These are phyloP conservation scores for Cucurbitaria berberidis DNA, from an alignment of 2,329 filamentous ascomycete species.

Conservation along the genomic window DNA sequence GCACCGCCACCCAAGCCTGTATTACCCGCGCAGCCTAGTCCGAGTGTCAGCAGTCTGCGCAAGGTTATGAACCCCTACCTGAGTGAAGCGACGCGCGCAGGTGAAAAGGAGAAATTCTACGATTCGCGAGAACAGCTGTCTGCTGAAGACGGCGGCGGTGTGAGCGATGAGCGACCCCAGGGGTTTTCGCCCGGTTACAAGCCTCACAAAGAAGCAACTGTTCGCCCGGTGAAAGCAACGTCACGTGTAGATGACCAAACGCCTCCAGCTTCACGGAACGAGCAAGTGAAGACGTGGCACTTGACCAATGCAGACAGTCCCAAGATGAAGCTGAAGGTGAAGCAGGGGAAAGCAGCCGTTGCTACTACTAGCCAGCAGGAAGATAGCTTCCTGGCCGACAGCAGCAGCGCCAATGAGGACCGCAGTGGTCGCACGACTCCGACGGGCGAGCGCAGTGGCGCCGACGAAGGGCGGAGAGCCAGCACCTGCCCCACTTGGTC, in stretches of 20 bases:
- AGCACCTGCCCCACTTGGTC: constrained; percentile 39
- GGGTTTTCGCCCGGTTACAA: constrained; percentile 80
- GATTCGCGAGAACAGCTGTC: constrained; percentile 38
- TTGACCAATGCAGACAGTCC: constrained; percentile 36
- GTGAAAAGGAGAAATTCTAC: constrained; percentile 31
- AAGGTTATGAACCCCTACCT: constrained; percentile 89
- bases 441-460: constrained; percentile 30
- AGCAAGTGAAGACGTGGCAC: constrained; percentile 34
- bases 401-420: constrained; percentile 59
- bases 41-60: constrained; percentile 76
- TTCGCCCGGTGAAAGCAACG: constrained; percentile 65
- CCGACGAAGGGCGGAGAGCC: constrained; percentile 38
- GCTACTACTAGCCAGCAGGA: constrained; percentile 40
- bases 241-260: constrained; percentile 43
- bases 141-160: constrained; percentile 29
- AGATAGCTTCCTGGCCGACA: constrained; percentile 60
- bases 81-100: constrained; percentile 35
- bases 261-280: constrained; percentile 31
- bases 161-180: constrained; percentile 53
- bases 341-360: constrained; percentile 31
- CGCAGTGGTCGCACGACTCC: constrained; percentile 46
- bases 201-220: constrained; percentile 73
- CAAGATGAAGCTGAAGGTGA: constrained; percentile 52
- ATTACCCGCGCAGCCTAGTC: constrained; percentile 48
- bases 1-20: constrained; percentile 37